These are phyloP conservation scores for Hygrophila difformis DNA, from an alignment of 257 asterid genomes.

Conservation along the genomic window DNA sequence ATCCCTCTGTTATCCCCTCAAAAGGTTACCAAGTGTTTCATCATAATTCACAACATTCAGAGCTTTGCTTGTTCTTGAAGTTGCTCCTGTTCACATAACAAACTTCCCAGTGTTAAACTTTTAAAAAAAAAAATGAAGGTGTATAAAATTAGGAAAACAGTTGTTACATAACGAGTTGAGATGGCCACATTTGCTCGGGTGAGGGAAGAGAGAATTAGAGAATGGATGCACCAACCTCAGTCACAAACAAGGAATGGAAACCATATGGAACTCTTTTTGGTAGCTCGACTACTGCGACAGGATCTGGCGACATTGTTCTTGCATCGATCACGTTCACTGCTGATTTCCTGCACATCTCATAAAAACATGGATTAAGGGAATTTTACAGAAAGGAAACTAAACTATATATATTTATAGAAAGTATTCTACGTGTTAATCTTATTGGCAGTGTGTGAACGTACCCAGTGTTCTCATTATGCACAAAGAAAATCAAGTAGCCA, in stretches of 20 bases:
- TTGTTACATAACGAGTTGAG: no score
- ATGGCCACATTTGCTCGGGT: no score
- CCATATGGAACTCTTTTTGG: conserved; percentile 92
- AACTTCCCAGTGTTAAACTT: no score
- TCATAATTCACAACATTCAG: neutral
- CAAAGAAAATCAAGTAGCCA: conserved; percentile 93
- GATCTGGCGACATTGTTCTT: conserved; percentile 82
- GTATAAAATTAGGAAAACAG: no score
- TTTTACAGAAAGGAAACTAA: no score
- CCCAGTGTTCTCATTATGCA: conserved; percentile 82
- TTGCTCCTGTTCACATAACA: neutral
- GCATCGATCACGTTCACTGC: conserved; percentile 83
- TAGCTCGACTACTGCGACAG: conserved; percentile 72
- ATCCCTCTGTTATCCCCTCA: no score
- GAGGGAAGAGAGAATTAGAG: neutral
- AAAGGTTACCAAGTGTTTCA: no score
- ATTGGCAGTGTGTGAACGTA: conserved; percentile 16
- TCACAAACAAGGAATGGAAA: conserved; percentile 89
- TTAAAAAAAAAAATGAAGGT: no score
- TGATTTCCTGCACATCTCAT: conserved; percentile 46
- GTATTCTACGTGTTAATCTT: no score
- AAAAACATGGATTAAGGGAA: no score
- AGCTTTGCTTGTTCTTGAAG: neutral
- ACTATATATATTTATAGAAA: no score
- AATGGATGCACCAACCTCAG: conserved; percentile 39